Conservation (phyloP, 108 stramenopile species). For the Chaetoceros tenuissimus region DNA sequence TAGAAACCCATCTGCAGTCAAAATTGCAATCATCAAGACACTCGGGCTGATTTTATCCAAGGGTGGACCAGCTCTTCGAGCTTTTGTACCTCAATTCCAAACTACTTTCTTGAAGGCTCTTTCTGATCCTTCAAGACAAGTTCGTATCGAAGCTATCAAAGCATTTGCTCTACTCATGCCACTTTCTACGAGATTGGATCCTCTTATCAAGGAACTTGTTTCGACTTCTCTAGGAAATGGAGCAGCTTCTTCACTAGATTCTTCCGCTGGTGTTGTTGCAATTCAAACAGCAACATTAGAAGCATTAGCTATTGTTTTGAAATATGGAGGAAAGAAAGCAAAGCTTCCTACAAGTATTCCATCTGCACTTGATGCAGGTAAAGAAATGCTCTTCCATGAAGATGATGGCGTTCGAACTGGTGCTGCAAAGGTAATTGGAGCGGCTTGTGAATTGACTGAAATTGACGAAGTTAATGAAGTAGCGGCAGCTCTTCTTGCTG, state of each 20-base stretch:
- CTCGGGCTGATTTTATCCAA: slow-evolving; percentile 84
- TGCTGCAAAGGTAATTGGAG: slow-evolving; percentile 76
- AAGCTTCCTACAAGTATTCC: slow-evolving; percentile 79
- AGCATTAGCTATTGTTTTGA: slow-evolving; percentile 62
- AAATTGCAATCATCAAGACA: slow-evolving; percentile 88
- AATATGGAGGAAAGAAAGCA: slow-evolving; percentile 65
- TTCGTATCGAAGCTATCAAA: slow-evolving; percentile 71
- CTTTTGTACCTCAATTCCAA: slow-evolving; percentile 98
- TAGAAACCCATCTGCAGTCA: slow-evolving; percentile 86
- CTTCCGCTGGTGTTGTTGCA: slow-evolving; percentile 58
- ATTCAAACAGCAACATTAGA: slow-evolving; percentile 81
- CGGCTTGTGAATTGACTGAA: slow-evolving; percentile 47
- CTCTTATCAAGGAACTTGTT: slow-evolving; percentile 87
- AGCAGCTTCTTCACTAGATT: slow-evolving; percentile 5
- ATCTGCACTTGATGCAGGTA: slow-evolving; percentile 70
- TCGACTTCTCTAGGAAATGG: slow-evolving; percentile 34
- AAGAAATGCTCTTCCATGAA: slow-evolving; percentile 44
- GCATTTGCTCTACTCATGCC: slow-evolving; percentile 88
- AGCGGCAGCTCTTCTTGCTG: slow-evolving; percentile 34
- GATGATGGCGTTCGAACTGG: slow-evolving; percentile 78
- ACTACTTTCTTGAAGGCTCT: slow-evolving; percentile 99
- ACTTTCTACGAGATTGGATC: slow-evolving; percentile 83
- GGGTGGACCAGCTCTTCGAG: slow-evolving; percentile 88
- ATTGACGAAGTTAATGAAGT: slow-evolving; percentile 37
- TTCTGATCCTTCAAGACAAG: slow-evolving; percentile 83